Evolutionary conservation across 2,329 filamentous ascomycete genomes (phyloP), one percentile per base, ranked within the genome.

Genomic region (Calonectria multiphialidica): DNA sequence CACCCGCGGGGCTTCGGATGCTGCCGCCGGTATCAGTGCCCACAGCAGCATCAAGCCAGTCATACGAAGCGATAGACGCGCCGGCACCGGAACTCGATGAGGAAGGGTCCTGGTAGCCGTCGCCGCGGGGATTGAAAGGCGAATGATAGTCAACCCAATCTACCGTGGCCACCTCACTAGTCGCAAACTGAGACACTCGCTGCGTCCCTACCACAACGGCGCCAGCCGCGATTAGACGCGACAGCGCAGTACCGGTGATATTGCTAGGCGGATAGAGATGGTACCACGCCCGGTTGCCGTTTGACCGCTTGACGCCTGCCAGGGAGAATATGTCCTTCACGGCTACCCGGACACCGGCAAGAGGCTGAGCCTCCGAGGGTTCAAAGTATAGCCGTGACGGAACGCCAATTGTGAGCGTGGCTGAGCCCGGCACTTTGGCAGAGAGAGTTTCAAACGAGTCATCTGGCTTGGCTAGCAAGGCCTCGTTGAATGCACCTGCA

Each of bases 51-150:
- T 88, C 86, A 0, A 87, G 79, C 86, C 86, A 88, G 9, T 82
- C 81, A 35, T 88, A 88, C 0, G 82, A 80, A 2, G 81, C 84
- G 0, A 86, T 72, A 0, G 83, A 82, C 0, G 83, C 84, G 7
- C 81, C 84, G 0, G 82, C 81, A 0, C 85, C 86, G 0, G 83
- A 81, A 0, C 84, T 89, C 0, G 87, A 89, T 2, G 85, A 86
- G 0, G 84, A 85, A 72, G 87, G 82, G 2, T 83, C 81, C 63
- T 86, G 84, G 45, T 88, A 88, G 0, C 86, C 85, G 68, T 90
- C 88, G 0, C 84, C 88, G 1, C 86, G 79, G 0, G 86, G 84
- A 69, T 87, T 87, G 74, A 86, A 87, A 0, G 86, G 86, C 0
- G 82, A 78, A 13, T 85, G 84, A 47, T 82, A 84, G 65, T 85